A percentile compares a stretch with the other conserved stretches of the same genome.
phyloP scores from a whole-genome alignment of 768 basidiomycete species.

The Leucocoprinus leucothites region DNA sequence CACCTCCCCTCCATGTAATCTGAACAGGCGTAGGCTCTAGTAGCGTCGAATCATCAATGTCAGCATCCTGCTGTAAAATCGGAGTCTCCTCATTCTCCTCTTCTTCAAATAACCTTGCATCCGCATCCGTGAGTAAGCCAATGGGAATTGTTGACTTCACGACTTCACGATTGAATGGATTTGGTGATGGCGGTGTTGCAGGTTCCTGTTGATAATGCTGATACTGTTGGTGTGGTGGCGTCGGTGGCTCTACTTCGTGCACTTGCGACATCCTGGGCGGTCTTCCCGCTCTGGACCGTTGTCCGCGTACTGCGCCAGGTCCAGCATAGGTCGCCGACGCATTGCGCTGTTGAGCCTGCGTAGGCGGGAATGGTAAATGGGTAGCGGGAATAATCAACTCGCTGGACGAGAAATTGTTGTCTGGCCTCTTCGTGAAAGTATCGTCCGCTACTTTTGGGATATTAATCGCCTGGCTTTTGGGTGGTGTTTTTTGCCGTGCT shows the following conservation, averaged over 20 bases:
- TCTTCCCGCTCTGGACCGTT: slow-evolving; percentile 13
- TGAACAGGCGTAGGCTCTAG: slow-evolving; percentile 39
- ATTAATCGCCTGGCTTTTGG: slow-evolving; percentile 36
- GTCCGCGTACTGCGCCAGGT: not conserved
- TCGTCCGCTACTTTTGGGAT: slow-evolving; percentile 31
- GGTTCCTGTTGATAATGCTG: slow-evolving; percentile 8
- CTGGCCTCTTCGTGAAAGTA: slow-evolving; percentile 20
- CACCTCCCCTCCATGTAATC: slow-evolving; percentile 66
- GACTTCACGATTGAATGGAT: slow-evolving; percentile 50
- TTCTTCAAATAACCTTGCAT: slow-evolving; percentile 10
- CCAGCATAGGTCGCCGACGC: not conserved
- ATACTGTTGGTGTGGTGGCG: slow-evolving; percentile 17
- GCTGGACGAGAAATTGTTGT: slow-evolving; percentile 27
- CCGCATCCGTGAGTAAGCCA: slow-evolving; percentile 36
- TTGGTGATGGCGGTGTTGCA: slow-evolving; percentile 16
- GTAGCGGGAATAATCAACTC: slow-evolving; percentile 24
- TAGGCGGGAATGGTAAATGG: slow-evolving; percentile 21
- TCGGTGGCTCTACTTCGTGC: slow-evolving; percentile 41
- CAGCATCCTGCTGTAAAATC: not conserved
- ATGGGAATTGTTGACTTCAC: slow-evolving; percentile 64
- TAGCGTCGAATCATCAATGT: slow-evolving; percentile 13
- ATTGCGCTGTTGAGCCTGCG: slow-evolving; percentile 11
- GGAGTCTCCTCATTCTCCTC: slow-evolving; percentile 13
- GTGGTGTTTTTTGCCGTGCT: slow-evolving; percentile 17
- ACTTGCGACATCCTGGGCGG: slow-evolving; percentile 29